Evolutionary conservation across 2,329 filamentous ascomycete species (phyloP).

Genomic region (Fusarium floridanum): DNA sequence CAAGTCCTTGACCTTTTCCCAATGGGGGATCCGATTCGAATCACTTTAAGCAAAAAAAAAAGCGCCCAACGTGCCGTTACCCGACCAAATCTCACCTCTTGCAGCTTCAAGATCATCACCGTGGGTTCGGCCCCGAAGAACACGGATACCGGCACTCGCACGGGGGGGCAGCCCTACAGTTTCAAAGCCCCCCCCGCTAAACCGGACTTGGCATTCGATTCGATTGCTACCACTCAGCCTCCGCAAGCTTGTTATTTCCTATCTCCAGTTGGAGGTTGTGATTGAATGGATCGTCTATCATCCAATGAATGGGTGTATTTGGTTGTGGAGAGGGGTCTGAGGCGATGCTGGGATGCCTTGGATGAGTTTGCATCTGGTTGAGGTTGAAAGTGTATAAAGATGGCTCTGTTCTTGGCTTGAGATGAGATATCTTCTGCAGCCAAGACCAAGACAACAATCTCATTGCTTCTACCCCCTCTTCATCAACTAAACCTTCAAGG

Average conservation of each 20-base stretch:
- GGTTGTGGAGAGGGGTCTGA: not conserved
- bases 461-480: not conserved
- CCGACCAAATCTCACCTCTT: not conserved
- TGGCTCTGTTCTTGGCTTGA: not conserved
- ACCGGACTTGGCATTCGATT: constrained; percentile 24
- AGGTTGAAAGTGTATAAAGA: constrained; percentile 28
- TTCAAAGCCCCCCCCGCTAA: constrained; percentile 18
- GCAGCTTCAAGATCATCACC: not conserved
- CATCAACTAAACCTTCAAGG: not conserved
- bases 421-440: not conserved
- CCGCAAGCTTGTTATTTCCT: not conserved
- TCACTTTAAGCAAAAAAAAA: not conserved
- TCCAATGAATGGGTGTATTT: not conserved
- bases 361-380: constrained; percentile 5
- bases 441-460: constrained; percentile 2
- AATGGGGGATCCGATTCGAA: not conserved
- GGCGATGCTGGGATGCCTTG: constrained; percentile 29
- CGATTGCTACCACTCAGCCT: constrained; percentile 14
- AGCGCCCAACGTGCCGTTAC: constrained; percentile 2
- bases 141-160: constrained; percentile 9
- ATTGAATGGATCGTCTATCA: not conserved
- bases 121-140: constrained; percentile 6
- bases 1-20: not conserved
- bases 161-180: constrained; percentile 32
- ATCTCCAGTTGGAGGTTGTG: not conserved